phyloP scores from a whole-genome alignment of 2,329 filamentous ascomycete species.

The Pseudomassariella vexata region DNA sequence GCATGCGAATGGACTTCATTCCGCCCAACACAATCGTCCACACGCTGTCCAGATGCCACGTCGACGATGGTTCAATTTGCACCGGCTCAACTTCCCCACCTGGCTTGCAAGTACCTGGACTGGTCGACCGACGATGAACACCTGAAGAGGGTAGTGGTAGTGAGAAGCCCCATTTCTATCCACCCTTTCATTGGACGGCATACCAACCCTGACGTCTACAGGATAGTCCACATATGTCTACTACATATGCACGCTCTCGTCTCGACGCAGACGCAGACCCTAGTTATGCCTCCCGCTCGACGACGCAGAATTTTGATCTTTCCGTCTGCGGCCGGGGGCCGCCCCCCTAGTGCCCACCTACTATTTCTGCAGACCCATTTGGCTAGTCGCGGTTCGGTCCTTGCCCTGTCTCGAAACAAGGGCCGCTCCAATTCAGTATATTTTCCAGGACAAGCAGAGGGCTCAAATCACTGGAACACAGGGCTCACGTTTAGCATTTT shows the following conservation, averaged over 20 bases:
- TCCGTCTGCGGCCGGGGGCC: slow-evolving; percentile 22
- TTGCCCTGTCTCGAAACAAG: slow-evolving; percentile 15
- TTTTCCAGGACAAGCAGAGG: slow-evolving; percentile 21
- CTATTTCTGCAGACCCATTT: slow-evolving; percentile 6
- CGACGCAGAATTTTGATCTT: slow-evolving; percentile 20
- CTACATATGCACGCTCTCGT: slow-evolving; percentile 17
- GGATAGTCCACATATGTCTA: slow-evolving; percentile 12
- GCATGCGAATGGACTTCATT: slow-evolving; percentile 24
- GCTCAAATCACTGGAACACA: slow-evolving; percentile 26
- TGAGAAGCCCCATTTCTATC: slow-evolving; percentile 2
- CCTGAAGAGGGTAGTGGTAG: neutral
- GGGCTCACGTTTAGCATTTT: too few species aligned
- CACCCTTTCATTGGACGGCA: slow-evolving; percentile 4
- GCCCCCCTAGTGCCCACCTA: slow-evolving; percentile 10
- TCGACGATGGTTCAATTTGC: slow-evolving; percentile 22
- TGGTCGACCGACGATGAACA: slow-evolving; percentile 18
- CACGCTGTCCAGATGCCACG: slow-evolving; percentile 27
- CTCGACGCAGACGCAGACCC: slow-evolving; percentile 17
- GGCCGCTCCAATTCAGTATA: slow-evolving; percentile 18
- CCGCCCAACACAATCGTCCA: slow-evolving; percentile 20
- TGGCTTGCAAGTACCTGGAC: slow-evolving; percentile 20
- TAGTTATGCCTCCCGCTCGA: slow-evolving; percentile 17
- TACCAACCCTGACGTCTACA: neutral
- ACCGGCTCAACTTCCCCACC: slow-evolving; percentile 23
- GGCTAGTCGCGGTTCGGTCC: slow-evolving; percentile 23